Evolutionary conservation across 179 eudicot genomes (phyloP).

Genomic region (Sideroxylon spinosum): DNA sequence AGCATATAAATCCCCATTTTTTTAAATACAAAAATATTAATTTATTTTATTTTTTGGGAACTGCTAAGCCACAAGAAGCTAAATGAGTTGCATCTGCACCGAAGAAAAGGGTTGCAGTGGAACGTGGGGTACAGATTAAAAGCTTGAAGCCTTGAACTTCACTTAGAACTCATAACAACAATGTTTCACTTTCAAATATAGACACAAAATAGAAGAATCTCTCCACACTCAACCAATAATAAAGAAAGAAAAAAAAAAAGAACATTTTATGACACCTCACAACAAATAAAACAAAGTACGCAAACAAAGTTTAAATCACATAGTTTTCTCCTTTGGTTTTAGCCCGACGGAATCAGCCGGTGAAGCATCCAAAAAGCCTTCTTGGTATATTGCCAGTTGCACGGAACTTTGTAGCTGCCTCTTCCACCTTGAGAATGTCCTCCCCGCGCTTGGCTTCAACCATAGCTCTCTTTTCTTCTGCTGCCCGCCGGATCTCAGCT

Average conservation of each 20-base stretch:
- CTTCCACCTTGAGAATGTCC: conserved; percentile 69
- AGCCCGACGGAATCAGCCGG: conserved; percentile 2
- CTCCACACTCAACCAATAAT: not conserved
- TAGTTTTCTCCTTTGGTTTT: not conserved
- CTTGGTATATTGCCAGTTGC: conserved; percentile 76
- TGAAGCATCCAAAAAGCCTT: conserved; percentile 60
- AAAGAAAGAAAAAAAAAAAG: not conserved
- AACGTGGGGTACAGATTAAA: not conserved
- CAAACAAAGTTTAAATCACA: not conserved
- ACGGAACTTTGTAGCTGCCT: conserved; percentile 70
- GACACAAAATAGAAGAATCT: not conserved
- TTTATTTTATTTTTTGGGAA: no score
- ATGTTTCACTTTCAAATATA: not conserved
- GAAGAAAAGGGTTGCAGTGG: not conserved
- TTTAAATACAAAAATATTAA: no score
- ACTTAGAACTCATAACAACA: not conserved
- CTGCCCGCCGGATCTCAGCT: conserved; percentile 62
- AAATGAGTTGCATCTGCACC: no score
- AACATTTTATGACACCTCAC: not conserved
- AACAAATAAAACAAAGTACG: not conserved
- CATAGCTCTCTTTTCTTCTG: conserved; percentile 72
- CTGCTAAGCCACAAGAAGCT: no score
- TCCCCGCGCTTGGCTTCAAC: conserved; percentile 69
- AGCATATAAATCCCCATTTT: no score
- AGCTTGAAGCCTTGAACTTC: not conserved